A percentile compares a stretch with the other conserved stretches of the same genome.
phyloP scores from a whole-genome alignment of 2,329 filamentous ascomycete species.

The Exophiala oligosperma region DNA sequence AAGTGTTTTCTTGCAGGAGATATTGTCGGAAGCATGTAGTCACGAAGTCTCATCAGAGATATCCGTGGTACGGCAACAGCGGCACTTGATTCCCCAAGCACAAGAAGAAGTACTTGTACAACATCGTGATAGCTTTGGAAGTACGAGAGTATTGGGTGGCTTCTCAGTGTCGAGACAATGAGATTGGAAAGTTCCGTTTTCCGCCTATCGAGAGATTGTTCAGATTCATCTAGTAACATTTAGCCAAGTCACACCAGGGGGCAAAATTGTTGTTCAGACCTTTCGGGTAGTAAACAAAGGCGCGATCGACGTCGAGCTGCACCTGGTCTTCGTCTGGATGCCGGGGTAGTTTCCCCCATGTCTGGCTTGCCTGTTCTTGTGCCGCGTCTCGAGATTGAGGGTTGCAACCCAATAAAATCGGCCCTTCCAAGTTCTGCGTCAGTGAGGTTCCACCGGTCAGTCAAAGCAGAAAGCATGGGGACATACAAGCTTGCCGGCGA shows the following conservation, averaged over 20 bases:
- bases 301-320: constrained; percentile 84
- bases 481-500: constrained; percentile 76
- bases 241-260: constrained; percentile 24
- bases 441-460: constrained; percentile 21
- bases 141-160: constrained; percentile 82
- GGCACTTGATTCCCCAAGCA: constrained; percentile 66
- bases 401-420: constrained; percentile 48
- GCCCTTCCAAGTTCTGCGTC: constrained; percentile 40
- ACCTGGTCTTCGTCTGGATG: constrained; percentile 92
- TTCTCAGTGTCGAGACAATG: constrained; percentile 77
- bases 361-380: constrained; percentile 20
- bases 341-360: constrained; percentile 65
- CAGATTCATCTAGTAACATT: constrained; percentile 59
- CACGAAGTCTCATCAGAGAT: constrained; percentile 84
- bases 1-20: constrained; percentile 80
- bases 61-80: constrained; percentile 71
- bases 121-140: constrained; percentile 99
- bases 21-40: constrained; percentile 94
- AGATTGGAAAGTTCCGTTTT: constrained; percentile 77
- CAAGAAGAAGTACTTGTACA: constrained; percentile 88
- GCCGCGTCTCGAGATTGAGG: constrained; percentile 9
- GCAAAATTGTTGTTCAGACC: constrained; percentile 52
- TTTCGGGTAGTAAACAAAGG: constrained; percentile 95
- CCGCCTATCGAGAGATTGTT: constrained; percentile 66
- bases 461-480: background rate